These are phyloP conservation scores for Fusarium lateritium DNA, from an alignment of 2,329 filamentous ascomycete species.

Conservation along the genomic window DNA sequence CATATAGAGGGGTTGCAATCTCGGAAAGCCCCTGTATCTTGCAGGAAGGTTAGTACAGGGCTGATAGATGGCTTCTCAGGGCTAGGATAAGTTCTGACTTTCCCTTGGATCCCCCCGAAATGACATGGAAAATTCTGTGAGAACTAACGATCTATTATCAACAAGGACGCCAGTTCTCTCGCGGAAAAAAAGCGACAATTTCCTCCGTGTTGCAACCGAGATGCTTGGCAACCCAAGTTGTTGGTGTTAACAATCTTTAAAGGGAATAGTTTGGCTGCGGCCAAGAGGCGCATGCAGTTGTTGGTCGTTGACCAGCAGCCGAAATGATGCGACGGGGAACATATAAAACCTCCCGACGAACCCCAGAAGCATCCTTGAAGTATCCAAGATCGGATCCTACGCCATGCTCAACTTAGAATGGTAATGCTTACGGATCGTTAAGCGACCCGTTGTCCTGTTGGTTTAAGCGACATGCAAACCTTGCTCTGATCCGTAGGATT, in stretches of 20 bases:
- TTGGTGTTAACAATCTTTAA: not conserved
- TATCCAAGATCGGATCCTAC: too few relatives aligned
- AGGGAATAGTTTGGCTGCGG: not conserved
- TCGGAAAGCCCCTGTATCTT: not conserved
- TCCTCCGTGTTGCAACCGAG: not conserved
- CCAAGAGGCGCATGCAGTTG: slow-evolving; percentile 1
- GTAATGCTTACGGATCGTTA: too few relatives aligned
- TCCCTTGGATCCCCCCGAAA: not conserved
- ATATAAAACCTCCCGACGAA: too few relatives aligned
- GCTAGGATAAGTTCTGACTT: not conserved
- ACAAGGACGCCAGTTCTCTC: not conserved
- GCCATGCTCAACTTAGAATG: too few relatives aligned
- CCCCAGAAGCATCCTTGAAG: too few relatives aligned
- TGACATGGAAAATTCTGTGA: too few relatives aligned
- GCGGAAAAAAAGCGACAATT: not conserved
- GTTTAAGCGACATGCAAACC: too few relatives aligned
- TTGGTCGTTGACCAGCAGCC: not conserved
- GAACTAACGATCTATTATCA: not conserved
- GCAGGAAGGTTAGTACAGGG: not conserved
- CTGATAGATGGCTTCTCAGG: not conserved
- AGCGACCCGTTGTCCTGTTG: too few relatives aligned
- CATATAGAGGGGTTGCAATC: not conserved
- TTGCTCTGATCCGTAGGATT: not conserved
- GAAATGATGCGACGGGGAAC: too few relatives aligned
- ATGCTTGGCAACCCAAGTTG: not conserved